Evolutionary conservation across 768 basidiomycete genomes (phyloP).

Genomic region (Leccinum variicolor): DNA sequence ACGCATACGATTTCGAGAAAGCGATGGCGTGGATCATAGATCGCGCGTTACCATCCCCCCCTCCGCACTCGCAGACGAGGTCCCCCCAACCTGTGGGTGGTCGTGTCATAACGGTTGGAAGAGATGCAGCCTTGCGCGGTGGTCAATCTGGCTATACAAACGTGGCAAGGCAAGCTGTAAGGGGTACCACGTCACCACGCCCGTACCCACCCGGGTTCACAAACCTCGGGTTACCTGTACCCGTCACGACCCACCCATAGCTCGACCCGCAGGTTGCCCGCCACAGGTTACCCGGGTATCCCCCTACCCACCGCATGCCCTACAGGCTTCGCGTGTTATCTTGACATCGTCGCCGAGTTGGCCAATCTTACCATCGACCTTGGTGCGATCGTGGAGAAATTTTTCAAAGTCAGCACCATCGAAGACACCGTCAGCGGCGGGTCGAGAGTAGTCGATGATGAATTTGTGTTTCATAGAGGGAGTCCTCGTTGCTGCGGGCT

Average conservation of each 20-base stretch:
- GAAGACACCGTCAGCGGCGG: slow-evolving; percentile 62
- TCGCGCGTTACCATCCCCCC: slow-evolving; percentile 49
- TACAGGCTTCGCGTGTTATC: slow-evolving; percentile 72
- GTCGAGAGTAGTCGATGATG: slow-evolving; percentile 81
- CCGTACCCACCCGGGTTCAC: too few species aligned
- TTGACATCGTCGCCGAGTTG: slow-evolving; percentile 89
- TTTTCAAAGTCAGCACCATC: slow-evolving; percentile 74
- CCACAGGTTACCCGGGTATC: too few species aligned
- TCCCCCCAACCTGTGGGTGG: slow-evolving; percentile 67
- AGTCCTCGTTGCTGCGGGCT: slow-evolving; percentile 57
- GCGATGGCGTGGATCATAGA: slow-evolving; percentile 96
- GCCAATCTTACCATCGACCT: slow-evolving; percentile 89
- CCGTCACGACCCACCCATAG: too few species aligned
- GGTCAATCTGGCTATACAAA: slow-evolving; percentile 38
- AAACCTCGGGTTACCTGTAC: too few species aligned
- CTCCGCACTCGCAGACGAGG: slow-evolving; percentile 39
- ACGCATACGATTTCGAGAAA: slow-evolving; percentile 92
- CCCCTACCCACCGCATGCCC: too few species aligned
- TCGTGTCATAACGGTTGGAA: slow-evolving; percentile 62
- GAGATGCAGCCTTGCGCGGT: slow-evolving; percentile 46
- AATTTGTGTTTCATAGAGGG: slow-evolving; percentile 69
- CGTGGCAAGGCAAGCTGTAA: slow-evolving; percentile 17
- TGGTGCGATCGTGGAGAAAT: slow-evolving; percentile 91
- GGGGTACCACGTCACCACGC: slow-evolving; percentile 17
- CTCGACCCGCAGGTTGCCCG: too few species aligned